Evolutionary conservation across 768 basidiomycete species (phyloP).

Genomic region (Xerocomellus amylosporus): DNA sequence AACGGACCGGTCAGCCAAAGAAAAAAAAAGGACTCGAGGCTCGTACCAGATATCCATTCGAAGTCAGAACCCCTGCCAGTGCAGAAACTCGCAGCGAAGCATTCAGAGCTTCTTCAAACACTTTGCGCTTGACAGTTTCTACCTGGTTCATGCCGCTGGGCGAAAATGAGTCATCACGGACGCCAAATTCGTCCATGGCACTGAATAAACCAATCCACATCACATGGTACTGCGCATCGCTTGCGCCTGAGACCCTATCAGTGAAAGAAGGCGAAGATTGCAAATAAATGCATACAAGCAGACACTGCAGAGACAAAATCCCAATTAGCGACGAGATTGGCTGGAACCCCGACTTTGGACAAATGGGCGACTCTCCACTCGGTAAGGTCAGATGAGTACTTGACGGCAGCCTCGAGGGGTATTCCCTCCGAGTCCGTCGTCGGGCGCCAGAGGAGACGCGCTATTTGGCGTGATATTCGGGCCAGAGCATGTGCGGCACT

Average conservation of each 20-base stretch:
- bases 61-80: conserved; percentile 79
- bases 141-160: conserved; percentile 53
- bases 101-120: conserved; percentile 79
- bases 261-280: not conserved
- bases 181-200: conserved; percentile 81
- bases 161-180: conserved; percentile 53
- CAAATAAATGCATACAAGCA: conserved; percentile 43
- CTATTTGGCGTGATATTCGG: conserved; percentile 77
- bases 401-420: conserved; percentile 58
- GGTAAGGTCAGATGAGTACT: conserved; percentile 53
- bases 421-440: conserved; percentile 75
- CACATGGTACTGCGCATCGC: conserved; percentile 86
- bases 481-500: conserved; percentile 81
- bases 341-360: conserved; percentile 79
- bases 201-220: conserved; percentile 86
- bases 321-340: conserved; percentile 81
- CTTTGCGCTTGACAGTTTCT: conserved; percentile 62
- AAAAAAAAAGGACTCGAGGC: conserved; percentile 7
- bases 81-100: conserved; percentile 86
- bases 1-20: conserved; percentile 7
- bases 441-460: conserved; percentile 77
- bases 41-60: conserved; percentile 82
- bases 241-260: conserved; percentile 48
- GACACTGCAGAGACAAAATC: conserved; percentile 81
- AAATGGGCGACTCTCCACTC: conserved; percentile 79